Evolutionary conservation across 495 filamentous ascomycete genomes (phyloP).

Genomic region (Xylaria sp.): DNA sequence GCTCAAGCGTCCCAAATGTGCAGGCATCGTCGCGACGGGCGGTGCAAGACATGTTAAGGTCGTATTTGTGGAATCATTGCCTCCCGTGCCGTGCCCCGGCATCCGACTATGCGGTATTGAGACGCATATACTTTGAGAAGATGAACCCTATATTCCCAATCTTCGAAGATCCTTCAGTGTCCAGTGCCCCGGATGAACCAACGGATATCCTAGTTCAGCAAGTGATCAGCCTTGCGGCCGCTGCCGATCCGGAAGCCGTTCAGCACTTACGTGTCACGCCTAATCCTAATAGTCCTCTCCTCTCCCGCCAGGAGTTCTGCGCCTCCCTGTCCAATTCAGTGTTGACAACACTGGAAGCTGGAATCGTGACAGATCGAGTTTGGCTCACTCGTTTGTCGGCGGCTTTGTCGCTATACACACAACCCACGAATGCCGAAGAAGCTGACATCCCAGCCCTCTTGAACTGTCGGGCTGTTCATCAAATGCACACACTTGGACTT

Average conservation of each 20-base stretch:
- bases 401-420: conserved; percentile 44
- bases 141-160: conserved; percentile 60
- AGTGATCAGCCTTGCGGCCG: conserved; percentile 58
- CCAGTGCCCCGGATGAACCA: conserved; percentile 34
- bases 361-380: conserved; percentile 41
- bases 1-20: conserved; percentile 27
- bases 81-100: conserved; percentile 44
- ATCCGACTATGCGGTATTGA: conserved; percentile 42
- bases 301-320: conserved; percentile 48
- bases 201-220: conserved; percentile 47
- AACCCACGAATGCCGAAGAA: conserved; percentile 42
- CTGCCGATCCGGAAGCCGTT: conserved; percentile 53
- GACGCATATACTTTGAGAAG: conserved; percentile 52
- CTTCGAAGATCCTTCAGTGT: conserved; percentile 38
- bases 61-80: conserved; percentile 48
- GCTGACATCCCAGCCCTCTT: conserved; percentile 41
- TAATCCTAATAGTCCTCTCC: conserved; percentile 28
- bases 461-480: conserved; percentile 55
- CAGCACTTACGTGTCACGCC: conserved; percentile 42
- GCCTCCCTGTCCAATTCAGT: conserved; percentile 43
- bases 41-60: conserved; percentile 40
- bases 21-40: conserved; percentile 37
- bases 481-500: conserved; percentile 70
- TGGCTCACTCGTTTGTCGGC: conserved; percentile 42
- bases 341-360: conserved; percentile 42